Percentiles rank a stretch among this genome's conserved stretches.
Evolutionary conservation across 2,329 filamentous ascomycete genomes (phyloP).

Genomic region (Didymella segeticola): DNA sequence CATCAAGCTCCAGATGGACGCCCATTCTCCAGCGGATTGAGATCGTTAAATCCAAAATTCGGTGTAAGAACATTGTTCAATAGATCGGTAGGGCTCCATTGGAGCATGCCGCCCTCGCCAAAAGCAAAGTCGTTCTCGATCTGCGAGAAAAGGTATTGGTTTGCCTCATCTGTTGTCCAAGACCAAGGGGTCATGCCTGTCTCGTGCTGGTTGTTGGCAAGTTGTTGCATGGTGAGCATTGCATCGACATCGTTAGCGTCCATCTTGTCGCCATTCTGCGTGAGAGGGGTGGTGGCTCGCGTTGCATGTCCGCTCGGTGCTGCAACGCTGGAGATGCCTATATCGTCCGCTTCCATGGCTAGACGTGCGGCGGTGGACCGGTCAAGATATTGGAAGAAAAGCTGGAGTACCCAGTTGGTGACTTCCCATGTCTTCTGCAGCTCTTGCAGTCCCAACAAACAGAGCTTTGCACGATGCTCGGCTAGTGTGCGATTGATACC

Average conservation of each 20-base stretch:
- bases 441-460: constrained; percentile 56
- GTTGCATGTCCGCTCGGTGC: constrained; percentile 15
- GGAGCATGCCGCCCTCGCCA: constrained; percentile 34
- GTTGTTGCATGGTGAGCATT: constrained; percentile 9
- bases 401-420: constrained; percentile 57
- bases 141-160: constrained; percentile 40
- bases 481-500: constrained; percentile 54
- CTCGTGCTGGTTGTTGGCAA: constrained; percentile 7
- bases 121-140: constrained; percentile 43
- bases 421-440: constrained; percentile 59
- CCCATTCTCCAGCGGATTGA: constrained; percentile 2
- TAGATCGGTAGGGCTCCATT: constrained; percentile 30
- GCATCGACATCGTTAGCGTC: constrained; percentile 14
- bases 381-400: constrained; percentile 59
- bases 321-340: constrained; percentile 22
- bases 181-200: constrained; percentile 31
- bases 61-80: constrained; percentile 17
- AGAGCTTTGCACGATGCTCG: constrained; percentile 58
- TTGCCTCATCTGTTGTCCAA: constrained; percentile 39
- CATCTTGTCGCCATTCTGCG: background rate
- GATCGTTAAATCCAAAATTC: constrained; percentile 23
- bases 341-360: constrained; percentile 36
- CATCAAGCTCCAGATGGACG: background rate
- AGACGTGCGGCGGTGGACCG: constrained; percentile 53
- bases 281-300: constrained; percentile 7